Percentiles rank a stretch among this genome's conserved stretches.
phyloP scores from a whole-genome alignment of 2,329 filamentous ascomycete species.

The Ascochyta pisi region DNA sequence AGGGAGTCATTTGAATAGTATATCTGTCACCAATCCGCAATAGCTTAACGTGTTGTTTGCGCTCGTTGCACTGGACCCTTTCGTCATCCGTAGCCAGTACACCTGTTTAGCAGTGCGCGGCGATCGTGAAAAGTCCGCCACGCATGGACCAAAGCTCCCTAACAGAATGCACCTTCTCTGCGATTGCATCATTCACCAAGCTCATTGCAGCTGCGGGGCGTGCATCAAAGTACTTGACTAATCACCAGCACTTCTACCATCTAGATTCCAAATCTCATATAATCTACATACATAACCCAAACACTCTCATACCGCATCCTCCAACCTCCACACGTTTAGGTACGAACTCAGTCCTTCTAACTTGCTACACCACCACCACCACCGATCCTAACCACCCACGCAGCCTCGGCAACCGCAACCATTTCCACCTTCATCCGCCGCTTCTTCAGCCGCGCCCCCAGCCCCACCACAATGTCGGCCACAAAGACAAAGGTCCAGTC shows the following conservation, averaged over 20 bases:
- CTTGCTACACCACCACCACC: not conserved
- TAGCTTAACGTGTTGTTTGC: not conserved
- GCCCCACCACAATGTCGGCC: constrained; percentile 76
- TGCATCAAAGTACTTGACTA: constrained; percentile 31
- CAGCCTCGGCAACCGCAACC: constrained; percentile 50
- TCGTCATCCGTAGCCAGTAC: constrained; percentile 16
- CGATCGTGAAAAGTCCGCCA: constrained; percentile 23
- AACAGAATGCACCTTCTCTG: constrained; percentile 12
- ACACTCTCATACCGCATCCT: not conserved
- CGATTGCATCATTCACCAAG: constrained; percentile 43
- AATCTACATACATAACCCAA: constrained; percentile 2
- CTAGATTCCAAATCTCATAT: constrained; percentile 30
- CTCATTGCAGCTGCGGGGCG: constrained; percentile 36
- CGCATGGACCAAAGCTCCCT: constrained; percentile 18
- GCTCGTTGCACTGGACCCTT: constrained; percentile 2
- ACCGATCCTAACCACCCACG: constrained; percentile 1
- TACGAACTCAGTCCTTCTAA: not conserved
- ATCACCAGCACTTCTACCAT: constrained; percentile 12
- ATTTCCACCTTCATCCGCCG: constrained; percentile 71
- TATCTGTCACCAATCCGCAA: not conserved
- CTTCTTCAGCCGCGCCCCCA: constrained; percentile 69
- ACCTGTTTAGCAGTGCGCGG: constrained; percentile 6
- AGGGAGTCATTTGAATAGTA: not conserved
- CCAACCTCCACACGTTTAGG: not conserved
- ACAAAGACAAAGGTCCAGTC: constrained; percentile 82